Base-by-base conservation (phyloP, 352 stramenopile species). In the Pythium phragmitis region DNA sequence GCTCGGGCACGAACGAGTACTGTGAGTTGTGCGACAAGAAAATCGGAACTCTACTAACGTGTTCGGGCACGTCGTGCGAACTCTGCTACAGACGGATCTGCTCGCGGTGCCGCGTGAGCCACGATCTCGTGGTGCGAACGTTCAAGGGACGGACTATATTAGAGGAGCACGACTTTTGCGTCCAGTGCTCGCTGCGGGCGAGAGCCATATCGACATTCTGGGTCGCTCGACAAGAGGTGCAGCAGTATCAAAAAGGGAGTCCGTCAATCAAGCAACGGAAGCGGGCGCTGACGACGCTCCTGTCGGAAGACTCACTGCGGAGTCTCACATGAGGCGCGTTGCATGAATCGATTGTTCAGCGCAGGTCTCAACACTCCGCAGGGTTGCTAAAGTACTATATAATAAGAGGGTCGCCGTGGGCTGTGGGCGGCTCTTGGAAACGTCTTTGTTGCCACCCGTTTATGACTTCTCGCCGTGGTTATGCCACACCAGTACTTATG, bases 41-140 rank as follows among this genome's bases (percentile, higher is more conserved):
- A 2, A 7, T 67, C 8, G 47, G 58, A 12, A 26, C n/a, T 16
- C 19, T 67, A 7, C 63, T 67, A 17, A 43, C 46, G 14, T 60
- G 23, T 8, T 8, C 36, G 0, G 54, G 54, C 9, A 57, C 54
- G 12, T 63, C 45, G 12, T 72, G 65, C 34, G 45, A 65, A 39
- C 47, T 71, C 2, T 71, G 58, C 53, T 50, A 51, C 41, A n/a
- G 63, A 45, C 50, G 50, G 7, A 37, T 70, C 26, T 70, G 63
- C 16, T 53, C 19, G 8, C 46, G 48, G 7, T 70, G 63, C 23
- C 47, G 23, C 17, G 43, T 65, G n/a, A 5, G 41, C 7, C 57
- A 65, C 3, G 47, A 65, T 17, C 47, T 65, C 33, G 34, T 9
- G 7, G 34, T 11, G 17, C 48, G 2, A 23, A 28, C 11, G 14